Percentiles rank a stretch among this genome's conserved stretches.
These are phyloP conservation scores for Colletotrichum sp. DNA, from an alignment of 2,329 filamentous ascomycete species.

Conservation along the genomic window DNA sequence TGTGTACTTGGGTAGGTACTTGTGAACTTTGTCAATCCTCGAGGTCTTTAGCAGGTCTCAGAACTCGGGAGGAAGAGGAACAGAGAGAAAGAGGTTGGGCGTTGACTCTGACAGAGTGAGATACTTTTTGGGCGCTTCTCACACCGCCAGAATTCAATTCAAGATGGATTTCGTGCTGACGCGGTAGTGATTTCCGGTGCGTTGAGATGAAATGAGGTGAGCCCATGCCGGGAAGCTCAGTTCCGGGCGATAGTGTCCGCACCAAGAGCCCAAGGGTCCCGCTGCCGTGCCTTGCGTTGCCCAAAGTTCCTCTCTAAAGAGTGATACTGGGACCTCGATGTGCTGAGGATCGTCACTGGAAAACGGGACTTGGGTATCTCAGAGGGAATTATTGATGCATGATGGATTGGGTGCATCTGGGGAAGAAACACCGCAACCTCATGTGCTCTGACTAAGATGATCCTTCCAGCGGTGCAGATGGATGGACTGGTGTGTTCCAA, in stretches of 20 bases:
- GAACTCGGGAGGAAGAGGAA: neutral
- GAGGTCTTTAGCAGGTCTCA: neutral
- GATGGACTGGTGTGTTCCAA: neutral
- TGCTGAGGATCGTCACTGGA: neutral
- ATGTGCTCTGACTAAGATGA: neutral
- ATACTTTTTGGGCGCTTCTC: neutral
- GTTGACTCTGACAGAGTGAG: neutral
- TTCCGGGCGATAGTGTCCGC: conserved; percentile 14
- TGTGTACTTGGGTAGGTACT: neutral
- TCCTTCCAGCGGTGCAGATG: neutral
- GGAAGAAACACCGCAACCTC: neutral
- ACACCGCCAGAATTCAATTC: neutral
- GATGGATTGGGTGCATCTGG: neutral
- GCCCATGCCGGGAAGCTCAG: conserved; percentile 16
- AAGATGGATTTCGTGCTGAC: neutral
- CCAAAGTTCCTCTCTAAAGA: neutral
- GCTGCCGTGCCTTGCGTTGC: neutral
- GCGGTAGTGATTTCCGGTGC: neutral
- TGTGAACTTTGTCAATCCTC: neutral
- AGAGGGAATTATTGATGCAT: neutral
- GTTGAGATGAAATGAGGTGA: conserved; percentile 11
- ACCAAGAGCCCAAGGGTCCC: neutral
- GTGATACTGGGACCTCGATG: neutral
- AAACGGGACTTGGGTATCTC: neutral
- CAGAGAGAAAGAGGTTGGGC: neutral